phyloP scores from a whole-genome alignment of 352 stramenopile species.

The Globisporangium lucens region DNA sequence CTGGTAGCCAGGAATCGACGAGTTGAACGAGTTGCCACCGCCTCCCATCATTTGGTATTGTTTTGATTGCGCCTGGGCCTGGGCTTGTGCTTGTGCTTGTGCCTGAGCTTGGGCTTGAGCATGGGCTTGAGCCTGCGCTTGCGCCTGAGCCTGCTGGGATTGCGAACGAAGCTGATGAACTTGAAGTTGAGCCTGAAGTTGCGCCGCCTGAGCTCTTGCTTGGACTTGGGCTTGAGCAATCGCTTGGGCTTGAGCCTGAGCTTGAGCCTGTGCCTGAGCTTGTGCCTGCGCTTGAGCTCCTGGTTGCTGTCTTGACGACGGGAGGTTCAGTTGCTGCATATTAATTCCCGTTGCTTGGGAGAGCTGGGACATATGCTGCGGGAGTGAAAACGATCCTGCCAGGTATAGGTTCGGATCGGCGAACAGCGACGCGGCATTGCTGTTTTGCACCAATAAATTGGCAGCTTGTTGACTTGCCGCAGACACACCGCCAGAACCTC shows the following conservation, averaged over 20 bases:
- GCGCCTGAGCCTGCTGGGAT: constrained; percentile 29
- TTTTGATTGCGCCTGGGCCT: constrained; percentile 50
- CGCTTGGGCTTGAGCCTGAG: constrained; percentile 47
- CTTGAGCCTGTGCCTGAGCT: constrained; percentile 23
- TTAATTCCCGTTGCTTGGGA: constrained; percentile 29
- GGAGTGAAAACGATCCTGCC: constrained; percentile 50
- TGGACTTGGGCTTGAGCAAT: constrained; percentile 42
- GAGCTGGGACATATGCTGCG: constrained; percentile 47
- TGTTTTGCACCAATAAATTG: constrained; percentile 49
- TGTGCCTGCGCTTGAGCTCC: constrained; percentile 25
- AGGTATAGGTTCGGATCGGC: constrained; percentile 65
- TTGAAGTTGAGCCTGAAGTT: constrained; percentile 41
- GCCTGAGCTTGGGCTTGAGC: constrained; percentile 24
- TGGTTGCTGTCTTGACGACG: constrained; percentile 35
- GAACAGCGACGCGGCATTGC: constrained; percentile 53
- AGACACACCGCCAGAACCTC: constrained; percentile 27
- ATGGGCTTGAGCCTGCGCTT: constrained; percentile 20
- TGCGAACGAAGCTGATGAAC: constrained; percentile 24
- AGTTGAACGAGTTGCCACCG: constrained; percentile 41
- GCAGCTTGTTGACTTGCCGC: constrained; percentile 52
- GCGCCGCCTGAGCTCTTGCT: constrained; percentile 23
- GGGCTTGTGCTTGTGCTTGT: constrained; percentile 20
- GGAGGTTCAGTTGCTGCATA: constrained; percentile 50
- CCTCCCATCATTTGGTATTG: constrained; percentile 60
- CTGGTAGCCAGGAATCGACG: constrained; percentile 55